Percentiles rank a stretch among this genome's conserved stretches.
phyloP scores from a whole-genome alignment of 768 basidiomycete genomes.

The Mycena kentingensis region DNA sequence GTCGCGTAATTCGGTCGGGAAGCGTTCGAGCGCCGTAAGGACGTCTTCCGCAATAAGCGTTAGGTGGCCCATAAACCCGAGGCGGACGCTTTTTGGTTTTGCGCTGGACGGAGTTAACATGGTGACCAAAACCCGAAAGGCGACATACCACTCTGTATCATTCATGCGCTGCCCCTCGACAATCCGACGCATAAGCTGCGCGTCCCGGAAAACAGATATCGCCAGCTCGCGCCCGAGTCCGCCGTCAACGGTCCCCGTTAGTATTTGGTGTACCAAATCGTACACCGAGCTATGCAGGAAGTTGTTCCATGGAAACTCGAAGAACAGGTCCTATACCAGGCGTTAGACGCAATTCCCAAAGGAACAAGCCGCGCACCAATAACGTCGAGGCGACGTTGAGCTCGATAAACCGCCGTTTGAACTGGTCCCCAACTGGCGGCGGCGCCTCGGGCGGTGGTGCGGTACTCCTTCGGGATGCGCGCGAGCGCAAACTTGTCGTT shows the following conservation, averaged over 20 bases:
- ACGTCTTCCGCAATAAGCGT: slow-evolving; percentile 95
- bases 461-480: slow-evolving; percentile 50
- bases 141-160: slow-evolving; percentile 67
- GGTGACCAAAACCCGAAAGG: slow-evolving; percentile 3
- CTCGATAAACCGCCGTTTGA: slow-evolving; percentile 80
- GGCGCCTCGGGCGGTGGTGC: slow-evolving; percentile 34
- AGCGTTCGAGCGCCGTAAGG: slow-evolving; percentile 84
- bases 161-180: slow-evolving; percentile 83
- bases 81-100: slow-evolving; percentile 74
- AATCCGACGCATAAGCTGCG: slow-evolving; percentile 78
- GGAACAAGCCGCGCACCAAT: slow-evolving; percentile 54
- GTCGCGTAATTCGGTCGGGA: slow-evolving; percentile 74
- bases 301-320: slow-evolving; percentile 96
- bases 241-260: slow-evolving; percentile 84
- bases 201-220: slow-evolving; percentile 85
- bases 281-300: slow-evolving; percentile 97
- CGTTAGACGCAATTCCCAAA: slow-evolving; percentile 8
- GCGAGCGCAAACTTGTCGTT: slow-evolving; percentile 37
- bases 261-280: slow-evolving; percentile 92
- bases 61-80: slow-evolving; percentile 97
- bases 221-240: slow-evolving; percentile 84
- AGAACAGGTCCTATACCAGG: slow-evolving; percentile 79
- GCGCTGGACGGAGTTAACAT: slow-evolving; percentile 39
- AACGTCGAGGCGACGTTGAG: slow-evolving; percentile 72
- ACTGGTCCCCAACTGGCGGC: slow-evolving; percentile 69